Base-by-base conservation (phyloP, 177 flowering plant genomes). In the Vitis hybrid region DNA sequence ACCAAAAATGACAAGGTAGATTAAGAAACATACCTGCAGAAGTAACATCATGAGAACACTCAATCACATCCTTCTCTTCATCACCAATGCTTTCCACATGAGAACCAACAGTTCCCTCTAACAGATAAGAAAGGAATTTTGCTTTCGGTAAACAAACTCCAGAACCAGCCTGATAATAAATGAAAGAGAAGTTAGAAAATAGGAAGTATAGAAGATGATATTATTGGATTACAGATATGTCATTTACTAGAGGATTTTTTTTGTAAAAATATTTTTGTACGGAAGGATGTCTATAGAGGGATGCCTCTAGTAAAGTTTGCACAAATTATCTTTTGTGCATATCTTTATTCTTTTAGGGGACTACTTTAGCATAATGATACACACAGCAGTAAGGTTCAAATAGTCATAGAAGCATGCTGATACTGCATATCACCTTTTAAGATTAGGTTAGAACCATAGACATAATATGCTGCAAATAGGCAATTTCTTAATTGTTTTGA, bases 31-130 rank as follows among this genome's bases (percentile, higher is more conserved):
- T 30, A 82, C 86, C 85, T 79, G 81, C 73, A 71, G 77, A 66
- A 51, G 62, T 54, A 39, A 62, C 64, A 60, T 68, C 56, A 26
- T 34, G 34, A 62, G 77, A 71, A 66, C 6, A 45, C 60, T 70
- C 75, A 51, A 11, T 56, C 57, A 74, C 75, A 69, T 79, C 83
- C 58, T 75, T 82, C 58, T 87, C 89, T 32, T 87, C 90, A 51
- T 71, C 83, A n/a, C 61, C 74, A 54, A 71, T 64, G 61, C 68
- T 75, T 78, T 84, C 92, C 23, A 74, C 70, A 60, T 83, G 81
- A 76, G 90, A 71, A 72, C 83, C 98, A 6, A 84, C 81, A 59
- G 94, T 91, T 11, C 97, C 98, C 71, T 93, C 88, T 30, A 91
- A 77, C 56, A 95, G 84, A 79, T 75, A 73, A 13, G 48, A 78